Evolutionary conservation across 179 eudicot genomes (phyloP), one percentile per base, ranked within the genome.

Genomic region (Spinacia oleracea): DNA sequence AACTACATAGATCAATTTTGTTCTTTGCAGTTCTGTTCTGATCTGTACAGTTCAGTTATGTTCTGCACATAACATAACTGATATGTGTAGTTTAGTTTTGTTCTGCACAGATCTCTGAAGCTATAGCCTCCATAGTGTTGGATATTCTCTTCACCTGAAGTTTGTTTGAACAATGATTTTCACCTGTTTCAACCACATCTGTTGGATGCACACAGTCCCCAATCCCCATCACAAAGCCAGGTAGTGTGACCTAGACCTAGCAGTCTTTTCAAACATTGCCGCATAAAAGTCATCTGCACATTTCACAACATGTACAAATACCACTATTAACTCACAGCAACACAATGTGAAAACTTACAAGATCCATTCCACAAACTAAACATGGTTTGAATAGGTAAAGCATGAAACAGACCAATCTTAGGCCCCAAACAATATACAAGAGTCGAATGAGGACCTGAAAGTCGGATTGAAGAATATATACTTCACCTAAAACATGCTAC

Each of bases 221-320:
- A n/a, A n/a, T 42, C 51, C 46, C 23, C 23, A 56, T 38, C 40
- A 23, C 8, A 38, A 50, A 34, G 58, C 65, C 10, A n/a, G n/a
- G n/a, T 18, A 58, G 27, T 25, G 40, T 31, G 53, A 51, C 27
- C 34, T 20, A 5, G 58, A 43, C 31, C 59, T 8, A 75, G 27
- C 56, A 63, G 31, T 76, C 62, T n/a, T 23, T 40, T 14, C 25
- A 46, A 10, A 70, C n/a, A n/a, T 25, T 15, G 59, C 5, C 11
- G 29, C n/a, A n/a, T n/a, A n/a, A n/a, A n/a, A n/a, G n/a, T n/a
- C 20, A 68, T 77, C 79, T 67, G 53, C 65, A 35, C 73, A 53
- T 62, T 9, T 15, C 66, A 66, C 23, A 67, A 50, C n/a, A 16
- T 21, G 6, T 35, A 21, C 64, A 31, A 15, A 67, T 55, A 48